Conservation (phyloP, 129 eudicot species). For the Flaveria robusta region DNA sequence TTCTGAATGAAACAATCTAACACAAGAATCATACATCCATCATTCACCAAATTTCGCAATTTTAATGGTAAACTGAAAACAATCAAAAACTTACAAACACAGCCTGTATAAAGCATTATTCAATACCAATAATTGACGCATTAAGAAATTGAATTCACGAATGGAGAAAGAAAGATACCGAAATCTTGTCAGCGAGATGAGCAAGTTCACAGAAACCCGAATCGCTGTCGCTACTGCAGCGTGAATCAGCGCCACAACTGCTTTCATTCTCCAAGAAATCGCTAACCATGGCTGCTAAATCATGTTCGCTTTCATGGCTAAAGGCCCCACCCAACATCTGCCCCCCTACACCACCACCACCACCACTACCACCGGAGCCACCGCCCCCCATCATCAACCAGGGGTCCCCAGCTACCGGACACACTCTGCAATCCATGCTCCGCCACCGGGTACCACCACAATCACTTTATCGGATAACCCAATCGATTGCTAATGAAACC, state of each 20-base stretch:
- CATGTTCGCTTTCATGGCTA: constrained; percentile 89
- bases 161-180: constrained; percentile 40
- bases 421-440: constrained; percentile 69
- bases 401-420: constrained; percentile 46
- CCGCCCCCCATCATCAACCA: constrained; percentile 53
- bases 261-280: constrained; percentile 81
- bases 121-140: constrained; percentile 19
- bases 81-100: neutral
- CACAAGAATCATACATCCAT: neutral
- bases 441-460: constrained; percentile 38
- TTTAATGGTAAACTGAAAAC: neutral
- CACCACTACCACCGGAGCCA: constrained; percentile 33
- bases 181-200: constrained; percentile 71
- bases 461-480: neutral
- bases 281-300: constrained; percentile 81
- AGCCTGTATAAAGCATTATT: neutral
- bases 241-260: constrained; percentile 66
- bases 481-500: neutral
- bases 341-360: constrained; percentile 41
- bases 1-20: neutral
- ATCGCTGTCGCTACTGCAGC: constrained; percentile 84
- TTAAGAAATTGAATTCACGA: neutral
- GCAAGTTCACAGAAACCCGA: constrained; percentile 71
- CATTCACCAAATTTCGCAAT: neutral
- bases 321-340: constrained; percentile 40